Conservation (phyloP, 768 basidiomycete species). For the Serendipita sp. region DNA sequence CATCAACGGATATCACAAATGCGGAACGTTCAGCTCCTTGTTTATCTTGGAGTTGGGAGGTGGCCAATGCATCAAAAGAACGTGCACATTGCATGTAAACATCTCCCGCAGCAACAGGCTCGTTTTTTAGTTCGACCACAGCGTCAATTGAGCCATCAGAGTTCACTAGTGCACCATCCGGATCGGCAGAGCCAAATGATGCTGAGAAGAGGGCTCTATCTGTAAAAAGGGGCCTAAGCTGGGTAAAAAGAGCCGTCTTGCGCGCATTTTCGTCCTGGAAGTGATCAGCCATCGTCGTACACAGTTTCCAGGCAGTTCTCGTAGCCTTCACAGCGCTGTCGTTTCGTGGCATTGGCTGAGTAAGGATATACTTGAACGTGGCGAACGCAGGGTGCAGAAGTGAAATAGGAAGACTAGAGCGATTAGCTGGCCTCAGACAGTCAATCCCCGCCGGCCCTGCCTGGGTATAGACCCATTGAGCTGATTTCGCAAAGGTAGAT, state of each 20-base stretch:
- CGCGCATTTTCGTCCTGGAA: background rate
- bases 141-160: background rate
- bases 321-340: no score
- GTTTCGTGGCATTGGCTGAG: no score
- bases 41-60: background rate
- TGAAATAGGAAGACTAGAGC: no score
- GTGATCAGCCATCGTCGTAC: background rate
- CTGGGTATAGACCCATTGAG: no score
- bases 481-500: no score
- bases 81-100: background rate
- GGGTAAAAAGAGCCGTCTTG: background rate
- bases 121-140: background rate
- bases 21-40: background rate
- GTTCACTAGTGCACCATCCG: background rate
- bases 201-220: background rate
- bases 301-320: no score
- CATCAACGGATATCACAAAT: background rate
- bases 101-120: background rate
- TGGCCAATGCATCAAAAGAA: background rate
- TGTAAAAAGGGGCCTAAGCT: background rate
- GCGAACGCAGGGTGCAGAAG: no score
- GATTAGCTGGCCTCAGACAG: no score
- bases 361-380: no score
- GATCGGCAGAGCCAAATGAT: background rate
- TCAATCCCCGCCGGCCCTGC: no score